Evolutionary conservation across 2,329 filamentous ascomycete species (phyloP), one percentile per base, ranked within the genome.

Genomic region (Ophiostoma sp.): DNA sequence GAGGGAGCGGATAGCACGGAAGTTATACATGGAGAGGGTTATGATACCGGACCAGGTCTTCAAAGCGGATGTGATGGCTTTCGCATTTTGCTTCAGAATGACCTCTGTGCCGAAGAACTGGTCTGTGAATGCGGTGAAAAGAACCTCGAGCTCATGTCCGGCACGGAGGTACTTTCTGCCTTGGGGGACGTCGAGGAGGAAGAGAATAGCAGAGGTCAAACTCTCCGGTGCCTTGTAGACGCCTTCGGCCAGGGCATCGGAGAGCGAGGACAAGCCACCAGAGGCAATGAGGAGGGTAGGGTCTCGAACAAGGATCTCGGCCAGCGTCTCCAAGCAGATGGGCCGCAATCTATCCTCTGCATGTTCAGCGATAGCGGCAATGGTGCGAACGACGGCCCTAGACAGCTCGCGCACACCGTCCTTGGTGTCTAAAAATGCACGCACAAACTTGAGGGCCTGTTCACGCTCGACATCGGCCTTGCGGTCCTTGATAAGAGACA

Each of bases 381-480:
- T 89, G 7, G 94, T 95, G 69, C 95, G 88, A 8, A 96, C 91
- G 27, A 99, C 89, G 0, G 92, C 90, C 71, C 91, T 87, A 1
- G 95, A 96, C 48, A 99, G 86, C 78, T 99, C 94, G 73, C 87
- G 86, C 10, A 96, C 89, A 13, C 95, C 95, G 73, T 93, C 92
- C 77, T 97, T 97, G 73, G 98, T 93, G 77, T 99, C 95, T 2
- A 99, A 83, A 76, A 99, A 99, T 11, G 94, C 92, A 71, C 95
- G 88, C 35, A 98, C 90, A 78, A 99, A 97, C 78, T 99, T 99
- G 76, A 99, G 83, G 15, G 95, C 95, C 80, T 99, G 95, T 79
- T 99, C 95, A 69, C 96, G 87, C 81, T 99, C 95, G 23, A 99
- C 92, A 75, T 94, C 94, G n/a, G 94, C 92, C 79, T 97, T 98